Percentiles rank a stretch among this genome's conserved stretches.
phyloP scores from a whole-genome alignment of 179 eudicot genomes.

The Carnegiea gigantea region DNA sequence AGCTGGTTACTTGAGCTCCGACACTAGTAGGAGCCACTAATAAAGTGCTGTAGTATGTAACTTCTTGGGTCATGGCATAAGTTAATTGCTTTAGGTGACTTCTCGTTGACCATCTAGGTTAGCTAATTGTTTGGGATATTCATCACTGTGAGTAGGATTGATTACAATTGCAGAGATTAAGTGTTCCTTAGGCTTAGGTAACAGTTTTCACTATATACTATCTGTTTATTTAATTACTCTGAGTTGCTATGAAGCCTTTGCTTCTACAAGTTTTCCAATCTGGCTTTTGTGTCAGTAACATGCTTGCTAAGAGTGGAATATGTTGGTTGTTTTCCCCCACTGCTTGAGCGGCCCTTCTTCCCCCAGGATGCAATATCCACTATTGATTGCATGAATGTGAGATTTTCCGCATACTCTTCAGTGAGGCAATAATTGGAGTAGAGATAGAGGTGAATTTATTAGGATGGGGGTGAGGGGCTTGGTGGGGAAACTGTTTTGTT shows the following conservation, averaged over 20 bases:
- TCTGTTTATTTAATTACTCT: not conserved
- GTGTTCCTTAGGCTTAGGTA: not conserved
- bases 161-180: not conserved
- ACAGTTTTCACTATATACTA: not conserved
- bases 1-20: not conserved
- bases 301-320: too few relatives aligned
- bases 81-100: not conserved
- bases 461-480: not conserved
- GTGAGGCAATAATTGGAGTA: not conserved
- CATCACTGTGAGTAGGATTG: not conserved
- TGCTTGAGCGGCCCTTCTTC: too few relatives aligned
- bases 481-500: not conserved
- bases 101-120: not conserved
- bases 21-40: not conserved
- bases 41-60: not conserved
- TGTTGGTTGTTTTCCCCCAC: too few relatives aligned
- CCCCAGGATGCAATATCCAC: too few relatives aligned
- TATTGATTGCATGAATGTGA: not conserved
- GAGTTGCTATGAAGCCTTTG: not conserved
- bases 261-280: not conserved
- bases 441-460: too few relatives aligned
- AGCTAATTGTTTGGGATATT: not conserved
- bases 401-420: not conserved
- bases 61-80: not conserved
- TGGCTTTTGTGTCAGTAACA: not conserved